Evolutionary conservation across 345 rosid species (phyloP).

Genomic region (Euphorbia pulcherrima): DNA sequence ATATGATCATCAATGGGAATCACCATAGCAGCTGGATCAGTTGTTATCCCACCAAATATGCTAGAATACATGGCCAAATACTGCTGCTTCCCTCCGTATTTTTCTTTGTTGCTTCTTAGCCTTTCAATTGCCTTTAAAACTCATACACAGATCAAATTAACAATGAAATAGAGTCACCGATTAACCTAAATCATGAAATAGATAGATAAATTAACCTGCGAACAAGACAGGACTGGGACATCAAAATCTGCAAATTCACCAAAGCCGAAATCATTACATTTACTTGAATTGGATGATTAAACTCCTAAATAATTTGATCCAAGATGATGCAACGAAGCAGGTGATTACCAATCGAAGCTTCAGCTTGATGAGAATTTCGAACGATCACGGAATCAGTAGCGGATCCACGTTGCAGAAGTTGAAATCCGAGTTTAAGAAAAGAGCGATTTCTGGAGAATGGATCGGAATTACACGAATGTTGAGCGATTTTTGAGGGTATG

Average conservation of each 20-base stretch:
- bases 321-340: not conserved
- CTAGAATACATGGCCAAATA: constrained; percentile 88
- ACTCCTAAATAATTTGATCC: not conserved
- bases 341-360: constrained; percentile 30
- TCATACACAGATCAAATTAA: not conserved
- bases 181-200: not conserved
- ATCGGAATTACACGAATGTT: not conserved
- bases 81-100: constrained; percentile 46
- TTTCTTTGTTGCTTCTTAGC: constrained; percentile 42
- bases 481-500: constrained; percentile 17
- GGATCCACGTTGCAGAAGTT: not conserved
- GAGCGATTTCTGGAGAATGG: constrained; percentile 10
- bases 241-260: constrained; percentile 33
- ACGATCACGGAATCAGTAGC: constrained; percentile 11
- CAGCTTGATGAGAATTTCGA: constrained; percentile 28
- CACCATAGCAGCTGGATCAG: constrained; percentile 77
- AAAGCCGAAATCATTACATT: not conserved
- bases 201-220: constrained; percentile 58
- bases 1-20: constrained; percentile 91
- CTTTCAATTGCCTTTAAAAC: constrained; percentile 55
- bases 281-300: not conserved
- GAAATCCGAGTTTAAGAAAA: constrained; percentile 20
- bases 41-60: constrained; percentile 67
- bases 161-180: not conserved
- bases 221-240: constrained; percentile 55